Evolutionary conservation across 2,329 filamentous ascomycete genomes (phyloP).

Genomic region (Talaromyces sp.): DNA sequence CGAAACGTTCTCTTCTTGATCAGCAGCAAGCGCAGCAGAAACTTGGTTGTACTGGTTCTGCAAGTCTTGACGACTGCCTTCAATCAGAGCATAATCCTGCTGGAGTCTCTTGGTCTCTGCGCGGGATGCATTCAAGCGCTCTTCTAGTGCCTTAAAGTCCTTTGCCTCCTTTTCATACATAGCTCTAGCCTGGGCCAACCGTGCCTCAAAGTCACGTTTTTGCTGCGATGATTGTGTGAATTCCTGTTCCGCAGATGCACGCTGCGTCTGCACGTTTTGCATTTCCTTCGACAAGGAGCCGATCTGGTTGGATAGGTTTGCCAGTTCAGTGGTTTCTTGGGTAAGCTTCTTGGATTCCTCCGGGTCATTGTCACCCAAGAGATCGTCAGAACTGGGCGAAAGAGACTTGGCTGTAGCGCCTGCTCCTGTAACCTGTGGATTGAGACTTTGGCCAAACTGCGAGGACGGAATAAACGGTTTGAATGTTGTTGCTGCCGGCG

Average conservation of each 20-base stretch:
- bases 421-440: slow-evolving; percentile 69
- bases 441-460: slow-evolving; percentile 79
- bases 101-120: slow-evolving; percentile 80
- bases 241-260: slow-evolving; percentile 72
- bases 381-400: slow-evolving; percentile 66
- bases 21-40: slow-evolving; percentile 67
- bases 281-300: slow-evolving; percentile 87
- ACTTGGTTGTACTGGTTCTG: slow-evolving; percentile 77
- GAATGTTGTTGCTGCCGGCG: slow-evolving; percentile 50
- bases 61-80: slow-evolving; percentile 74
- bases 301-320: slow-evolving; percentile 94
- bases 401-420: slow-evolving; percentile 37
- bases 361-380: slow-evolving; percentile 84
- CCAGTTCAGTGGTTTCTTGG: slow-evolving; percentile 84
- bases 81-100: slow-evolving; percentile 75
- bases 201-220: slow-evolving; percentile 88
- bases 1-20: slow-evolving; percentile 80
- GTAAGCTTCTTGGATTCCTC: slow-evolving; percentile 85
- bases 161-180: slow-evolving; percentile 93
- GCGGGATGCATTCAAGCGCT: slow-evolving; percentile 69
- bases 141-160: slow-evolving; percentile 76
- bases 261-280: slow-evolving; percentile 84
- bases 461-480: slow-evolving; percentile 92
- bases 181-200: slow-evolving; percentile 76
- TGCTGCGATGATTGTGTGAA: slow-evolving; percentile 75